Percentiles rank a stretch among this genome's conserved stretches.
Conservation (phyloP, 805 yeast species). For the Komagataella pastoris region DNA sequence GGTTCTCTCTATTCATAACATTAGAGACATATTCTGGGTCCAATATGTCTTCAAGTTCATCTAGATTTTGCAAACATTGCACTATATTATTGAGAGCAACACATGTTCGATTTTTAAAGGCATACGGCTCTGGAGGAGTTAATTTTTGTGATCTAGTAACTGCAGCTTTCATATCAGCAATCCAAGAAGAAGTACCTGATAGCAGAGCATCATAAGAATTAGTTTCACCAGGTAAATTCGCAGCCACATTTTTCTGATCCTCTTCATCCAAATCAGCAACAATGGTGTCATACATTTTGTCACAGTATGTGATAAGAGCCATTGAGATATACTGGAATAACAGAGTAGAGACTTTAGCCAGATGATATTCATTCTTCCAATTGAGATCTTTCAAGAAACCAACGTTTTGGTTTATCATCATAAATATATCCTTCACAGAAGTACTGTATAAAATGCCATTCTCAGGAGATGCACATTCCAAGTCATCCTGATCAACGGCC, state of each 20-base stretch:
- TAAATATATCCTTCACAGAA: conserved; percentile 57
- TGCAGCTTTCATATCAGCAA: conserved; percentile 39
- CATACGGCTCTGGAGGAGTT: conserved; percentile 35
- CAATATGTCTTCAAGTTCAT: conserved; percentile 38
- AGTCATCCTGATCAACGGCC: conserved; percentile 35
- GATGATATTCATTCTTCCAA: conserved; percentile 51
- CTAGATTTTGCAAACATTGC: conserved; percentile 31
- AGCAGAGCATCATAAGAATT: background rate
- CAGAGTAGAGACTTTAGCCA: conserved; percentile 42
- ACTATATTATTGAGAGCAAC: conserved; percentile 63
- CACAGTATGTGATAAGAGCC: conserved; percentile 35
- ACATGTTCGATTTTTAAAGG: conserved; percentile 50
- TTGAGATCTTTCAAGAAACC: conserved; percentile 33
- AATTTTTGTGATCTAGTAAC: conserved; percentile 24
- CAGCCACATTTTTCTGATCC: conserved; percentile 2
- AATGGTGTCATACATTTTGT: conserved; percentile 21
- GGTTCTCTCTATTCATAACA: conserved; percentile 17
- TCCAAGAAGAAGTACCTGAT: conserved; percentile 20
- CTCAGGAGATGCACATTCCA: conserved; percentile 35
- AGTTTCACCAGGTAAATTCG: conserved; percentile 2
- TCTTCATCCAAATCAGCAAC: conserved; percentile 26
- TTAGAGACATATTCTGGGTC: conserved; percentile 45
- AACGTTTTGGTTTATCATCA: conserved; percentile 44
- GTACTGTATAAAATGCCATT: conserved; percentile 33
- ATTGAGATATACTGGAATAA: conserved; percentile 50